Base-by-base conservation (phyloP, 2,329 filamentous ascomycete genomes). In the Cadophora malorum region DNA sequence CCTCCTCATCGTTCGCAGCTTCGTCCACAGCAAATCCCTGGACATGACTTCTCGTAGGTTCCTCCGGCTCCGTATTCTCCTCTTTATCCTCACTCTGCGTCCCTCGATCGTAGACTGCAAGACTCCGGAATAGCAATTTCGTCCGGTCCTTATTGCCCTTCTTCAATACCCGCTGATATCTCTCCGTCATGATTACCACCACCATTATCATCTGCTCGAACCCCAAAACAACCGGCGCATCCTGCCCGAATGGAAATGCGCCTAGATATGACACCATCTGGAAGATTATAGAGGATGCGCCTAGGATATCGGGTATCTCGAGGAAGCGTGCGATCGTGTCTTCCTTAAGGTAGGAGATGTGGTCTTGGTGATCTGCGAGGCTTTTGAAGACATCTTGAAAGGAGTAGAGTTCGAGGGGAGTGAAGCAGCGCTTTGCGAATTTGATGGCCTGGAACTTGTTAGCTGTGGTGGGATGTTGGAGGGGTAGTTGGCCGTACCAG, bases 381-480 rank as follows among this genome's bases (percentile, higher is more conserved):
- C 83, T 86, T 68, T 84, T 85, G 81, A 93, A 93, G 75, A 92
- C 90, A 76, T 91, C 88, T 73, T 89, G 90, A 79, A 92, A 88
- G 38, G 87, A 91, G 79, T 91, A 92, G 35, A 92, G 81, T 78
- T 94, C 91, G 66, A 93, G 83, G 1, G 88, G 84, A 0, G 88
- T 88, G 79, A 91, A 93, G 79, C 89, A 91, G 75, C 88, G 90
- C 67, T 88, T 85, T 65, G 88, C 90, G 77, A 93, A 93, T 73
- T 81, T 85, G 65, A 81, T 79, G 71, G 87, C 87, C 88, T 90
- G 33, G 25, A 38, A 12, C 28, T 65, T 19, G 38, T 73, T 28
- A 69, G 69, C 25, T 14, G 63, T 50, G 64, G 55, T 19, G 64
- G 45, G 62, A 33, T 47, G 25, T 21, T 68, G 49, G 53, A 64